These are phyloP conservation scores for Zymoseptoria crescenta DNA, from an alignment of 2,329 filamentous ascomycete species.

Conservation along the genomic window DNA sequence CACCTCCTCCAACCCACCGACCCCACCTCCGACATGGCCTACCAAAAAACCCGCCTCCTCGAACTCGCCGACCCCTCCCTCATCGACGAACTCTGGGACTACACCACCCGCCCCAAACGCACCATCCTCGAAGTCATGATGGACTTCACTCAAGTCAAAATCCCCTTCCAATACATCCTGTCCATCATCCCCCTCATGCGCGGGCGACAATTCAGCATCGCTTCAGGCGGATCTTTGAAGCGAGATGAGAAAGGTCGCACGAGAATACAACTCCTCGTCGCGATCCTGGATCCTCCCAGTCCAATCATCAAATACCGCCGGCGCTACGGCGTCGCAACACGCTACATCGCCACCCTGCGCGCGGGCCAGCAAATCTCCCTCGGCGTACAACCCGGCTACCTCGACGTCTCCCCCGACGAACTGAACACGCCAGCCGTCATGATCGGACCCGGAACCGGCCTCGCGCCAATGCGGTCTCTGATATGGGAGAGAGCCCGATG, in stretches of 20 bases:
- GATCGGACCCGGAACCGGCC: constrained; percentile 76
- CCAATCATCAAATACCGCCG: constrained; percentile 86
- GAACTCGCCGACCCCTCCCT: constrained; percentile 76
- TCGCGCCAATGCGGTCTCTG: constrained; percentile 76
- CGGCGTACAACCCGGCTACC: constrained; percentile 46
- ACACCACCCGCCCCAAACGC: constrained; percentile 80
- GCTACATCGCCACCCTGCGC: constrained; percentile 64
- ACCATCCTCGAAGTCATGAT: constrained; percentile 88
- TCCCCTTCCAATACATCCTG: constrained; percentile 66
- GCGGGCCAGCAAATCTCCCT: constrained; percentile 54
- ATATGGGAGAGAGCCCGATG: constrained; percentile 59
- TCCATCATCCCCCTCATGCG: constrained; percentile 73
- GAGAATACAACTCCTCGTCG: constrained; percentile 30
- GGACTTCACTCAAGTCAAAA: constrained; percentile 76
- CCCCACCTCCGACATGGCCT: constrained; percentile 38
- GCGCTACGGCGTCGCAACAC: constrained; percentile 80
- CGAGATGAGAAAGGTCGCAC: constrained; percentile 16
- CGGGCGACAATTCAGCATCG: constrained; percentile 91
- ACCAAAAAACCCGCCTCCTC: constrained; percentile 68
- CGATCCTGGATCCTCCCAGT: constrained; percentile 30
- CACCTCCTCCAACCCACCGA: constrained; percentile 60
- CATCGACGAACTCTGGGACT: constrained; percentile 90
- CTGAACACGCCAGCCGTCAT: constrained; percentile 58
- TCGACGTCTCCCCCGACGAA: constrained; percentile 43
- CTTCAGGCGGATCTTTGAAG: constrained; percentile 55